phyloP scores from a whole-genome alignment of 2,329 filamentous ascomycete species.

The Fusarium chaquense region DNA sequence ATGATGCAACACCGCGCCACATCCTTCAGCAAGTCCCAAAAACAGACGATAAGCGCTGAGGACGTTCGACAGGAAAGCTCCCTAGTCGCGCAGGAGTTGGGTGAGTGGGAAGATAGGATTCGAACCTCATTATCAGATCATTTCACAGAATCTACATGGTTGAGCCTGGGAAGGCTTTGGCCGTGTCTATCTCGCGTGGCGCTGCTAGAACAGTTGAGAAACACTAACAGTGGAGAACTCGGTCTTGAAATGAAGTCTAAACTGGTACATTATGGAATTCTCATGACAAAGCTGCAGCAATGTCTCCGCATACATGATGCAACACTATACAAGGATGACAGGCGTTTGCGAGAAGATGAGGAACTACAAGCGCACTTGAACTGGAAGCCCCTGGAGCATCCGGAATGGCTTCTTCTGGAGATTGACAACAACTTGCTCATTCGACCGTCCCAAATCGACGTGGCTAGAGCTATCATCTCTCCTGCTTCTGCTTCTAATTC shows the following conservation, averaged over 20 bases:
- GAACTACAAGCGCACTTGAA: conserved; percentile 65
- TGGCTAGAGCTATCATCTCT: conserved; percentile 69
- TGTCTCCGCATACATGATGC: conserved; percentile 57
- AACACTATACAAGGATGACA: conserved; percentile 37
- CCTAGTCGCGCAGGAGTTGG: not conserved
- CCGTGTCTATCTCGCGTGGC: conserved; percentile 58
- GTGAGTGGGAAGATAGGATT: not conserved
- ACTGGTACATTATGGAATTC: conserved; percentile 58
- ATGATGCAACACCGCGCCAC: not conserved
- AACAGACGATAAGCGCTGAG: not conserved
- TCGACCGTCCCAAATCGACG: conserved; percentile 69
- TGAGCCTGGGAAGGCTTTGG: conserved; percentile 57
- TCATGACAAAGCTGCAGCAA: conserved; percentile 60
- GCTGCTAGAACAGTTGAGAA: conserved; percentile 61
- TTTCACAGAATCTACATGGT: conserved; percentile 51
- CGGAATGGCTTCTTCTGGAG: conserved; percentile 75
- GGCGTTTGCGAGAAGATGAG: conserved; percentile 57
- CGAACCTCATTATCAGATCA: not conserved
- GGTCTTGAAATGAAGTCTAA: not conserved
- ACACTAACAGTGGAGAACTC: not conserved
- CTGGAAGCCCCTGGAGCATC: conserved; percentile 63
- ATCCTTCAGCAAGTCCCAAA: no score
- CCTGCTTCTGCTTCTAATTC: conserved; percentile 66
- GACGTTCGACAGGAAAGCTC: not conserved
- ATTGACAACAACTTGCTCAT: conserved; percentile 73